Evolutionary conservation across 306 rosid species (phyloP).

Genomic region (Cicer yamashitae): DNA sequence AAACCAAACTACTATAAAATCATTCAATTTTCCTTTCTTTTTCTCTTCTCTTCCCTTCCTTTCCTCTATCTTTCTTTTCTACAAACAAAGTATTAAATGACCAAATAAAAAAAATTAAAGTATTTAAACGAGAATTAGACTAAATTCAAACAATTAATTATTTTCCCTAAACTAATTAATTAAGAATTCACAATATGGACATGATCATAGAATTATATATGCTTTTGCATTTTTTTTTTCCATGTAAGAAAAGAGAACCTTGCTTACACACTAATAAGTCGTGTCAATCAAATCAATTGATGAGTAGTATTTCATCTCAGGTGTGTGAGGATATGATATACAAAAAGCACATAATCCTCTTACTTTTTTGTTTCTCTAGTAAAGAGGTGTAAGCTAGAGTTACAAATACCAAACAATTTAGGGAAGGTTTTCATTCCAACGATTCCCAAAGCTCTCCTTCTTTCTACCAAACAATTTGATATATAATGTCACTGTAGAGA

Average conservation of each 20-base stretch:
- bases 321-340: conserved; percentile 3
- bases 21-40: too few species aligned
- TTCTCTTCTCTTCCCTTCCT: too few species aligned
- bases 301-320: not conserved
- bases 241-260: not conserved
- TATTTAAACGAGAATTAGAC: too few species aligned
- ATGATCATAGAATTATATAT: too few species aligned
- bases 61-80: too few species aligned
- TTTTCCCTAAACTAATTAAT: too few species aligned
- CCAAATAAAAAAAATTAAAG: too few species aligned
- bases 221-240: too few species aligned
- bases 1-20: too few species aligned
- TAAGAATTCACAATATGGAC: not conserved
- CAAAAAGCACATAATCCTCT: conserved; percentile 3
- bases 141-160: too few species aligned
- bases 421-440: not conserved
- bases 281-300: conserved; percentile 25
- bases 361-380: not conserved
- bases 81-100: too few species aligned
- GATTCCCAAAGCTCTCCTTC: conserved; percentile 30
- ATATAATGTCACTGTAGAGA: conserved; percentile 25
- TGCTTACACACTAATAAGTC: not conserved
- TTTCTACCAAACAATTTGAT: not conserved
- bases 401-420: conserved; percentile 40
- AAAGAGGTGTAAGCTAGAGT: not conserved